A percentile compares a stretch with the other conserved stretches of the same genome.
phyloP scores from a whole-genome alignment of 2,329 filamentous ascomycete genomes.

The Cercospora sojina region DNA sequence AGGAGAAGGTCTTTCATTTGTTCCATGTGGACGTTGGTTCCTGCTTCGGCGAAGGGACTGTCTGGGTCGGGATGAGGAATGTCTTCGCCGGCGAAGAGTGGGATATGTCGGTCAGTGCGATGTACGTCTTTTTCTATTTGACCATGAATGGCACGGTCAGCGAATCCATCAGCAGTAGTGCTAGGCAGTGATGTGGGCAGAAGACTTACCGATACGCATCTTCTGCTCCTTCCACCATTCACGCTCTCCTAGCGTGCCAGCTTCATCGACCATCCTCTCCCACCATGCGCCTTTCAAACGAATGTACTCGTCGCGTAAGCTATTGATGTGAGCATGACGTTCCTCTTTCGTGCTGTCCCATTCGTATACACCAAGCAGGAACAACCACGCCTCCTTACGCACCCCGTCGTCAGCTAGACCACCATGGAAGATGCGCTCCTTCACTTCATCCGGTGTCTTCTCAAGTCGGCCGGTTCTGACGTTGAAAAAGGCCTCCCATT shows the following conservation, averaged over 20 bases:
- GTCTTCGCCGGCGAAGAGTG: constrained; percentile 95
- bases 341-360: constrained; percentile 92
- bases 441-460: constrained; percentile 86
- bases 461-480: constrained; percentile 68
- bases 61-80: constrained; percentile 94
- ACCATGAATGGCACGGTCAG: constrained; percentile 52
- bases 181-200: constrained; percentile 16
- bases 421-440: constrained; percentile 95
- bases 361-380: constrained; percentile 83
- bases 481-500: constrained; percentile 94
- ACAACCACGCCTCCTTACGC: constrained; percentile 94
- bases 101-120: constrained; percentile 88
- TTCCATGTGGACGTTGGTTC: constrained; percentile 95
- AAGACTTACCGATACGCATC: constrained; percentile 76
- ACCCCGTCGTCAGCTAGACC: constrained; percentile 87
- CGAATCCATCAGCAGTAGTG: constrained; percentile 29
- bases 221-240: constrained; percentile 98
- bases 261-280: constrained; percentile 83
- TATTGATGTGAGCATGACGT: constrained; percentile 77
- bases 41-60: constrained; percentile 86
- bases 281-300: constrained; percentile 94
- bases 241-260: constrained; percentile 73
- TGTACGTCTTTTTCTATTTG: constrained; percentile 93
- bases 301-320: constrained; percentile 87
- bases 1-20: constrained; percentile 99